phyloP scores from a whole-genome alignment of 2,329 filamentous ascomycete genomes.

The Penicillium griseofulvum region DNA sequence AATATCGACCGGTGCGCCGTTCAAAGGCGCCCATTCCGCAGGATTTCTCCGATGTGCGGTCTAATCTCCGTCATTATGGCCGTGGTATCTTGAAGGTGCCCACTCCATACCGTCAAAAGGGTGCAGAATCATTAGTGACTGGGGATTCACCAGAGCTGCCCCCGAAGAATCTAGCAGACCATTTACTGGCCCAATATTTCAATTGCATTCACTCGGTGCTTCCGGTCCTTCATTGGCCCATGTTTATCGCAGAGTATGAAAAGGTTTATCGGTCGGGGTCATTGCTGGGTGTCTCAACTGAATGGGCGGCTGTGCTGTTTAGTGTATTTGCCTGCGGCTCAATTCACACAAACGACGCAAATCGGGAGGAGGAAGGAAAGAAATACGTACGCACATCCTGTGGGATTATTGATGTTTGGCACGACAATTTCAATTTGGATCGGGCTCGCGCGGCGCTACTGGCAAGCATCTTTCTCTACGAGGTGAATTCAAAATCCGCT shows the following conservation, averaged over 20 bases:
- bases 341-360: constrained; percentile 62
- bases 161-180: constrained; percentile 65
- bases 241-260: constrained; percentile 73
- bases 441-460: constrained; percentile 71
- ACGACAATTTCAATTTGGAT: constrained; percentile 72
- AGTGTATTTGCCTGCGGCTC: constrained; percentile 79
- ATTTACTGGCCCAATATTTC: constrained; percentile 72
- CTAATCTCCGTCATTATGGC: constrained; percentile 70
- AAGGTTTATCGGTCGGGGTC: constrained; percentile 67
- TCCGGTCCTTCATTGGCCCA: constrained; percentile 85
- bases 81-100: constrained; percentile 79
- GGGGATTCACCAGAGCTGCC: constrained; percentile 65
- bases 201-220: constrained; percentile 73
- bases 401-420: constrained; percentile 74
- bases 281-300: constrained; percentile 59
- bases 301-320: constrained; percentile 79
- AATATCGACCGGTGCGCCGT: constrained; percentile 63
- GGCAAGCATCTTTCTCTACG: constrained; percentile 74
- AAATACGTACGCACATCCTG: constrained; percentile 71
- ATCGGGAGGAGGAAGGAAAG: constrained; percentile 58
- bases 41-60: constrained; percentile 69
- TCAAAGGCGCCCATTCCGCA: constrained; percentile 61
- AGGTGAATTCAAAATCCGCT: constrained; percentile 80
- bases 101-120: constrained; percentile 60
- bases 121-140: constrained; percentile 50